These are phyloP conservation scores for Russula vinacea DNA, from an alignment of 768 basidiomycete species.

Conservation along the genomic window DNA sequence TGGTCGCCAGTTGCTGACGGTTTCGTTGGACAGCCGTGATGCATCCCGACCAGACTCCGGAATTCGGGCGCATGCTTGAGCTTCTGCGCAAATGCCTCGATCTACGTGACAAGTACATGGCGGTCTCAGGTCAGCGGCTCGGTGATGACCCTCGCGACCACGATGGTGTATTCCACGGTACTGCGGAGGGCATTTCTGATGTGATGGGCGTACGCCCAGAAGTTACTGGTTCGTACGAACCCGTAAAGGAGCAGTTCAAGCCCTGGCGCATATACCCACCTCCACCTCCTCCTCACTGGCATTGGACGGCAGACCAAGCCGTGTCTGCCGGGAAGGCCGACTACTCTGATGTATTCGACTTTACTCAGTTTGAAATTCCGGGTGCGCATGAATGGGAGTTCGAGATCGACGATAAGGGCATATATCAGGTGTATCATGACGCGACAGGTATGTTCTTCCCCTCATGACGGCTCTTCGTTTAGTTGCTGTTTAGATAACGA, in stretches of 20 bases:
- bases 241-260: slow-evolving; percentile 39
- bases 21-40: slow-evolving; percentile 6
- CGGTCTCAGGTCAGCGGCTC: slow-evolving; percentile 79
- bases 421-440: slow-evolving; percentile 77
- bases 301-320: slow-evolving; percentile 60
- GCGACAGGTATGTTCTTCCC: slow-evolving; percentile 35
- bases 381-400: slow-evolving; percentile 55
- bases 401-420: slow-evolving; percentile 80
- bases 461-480: background rate
- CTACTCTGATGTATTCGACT: slow-evolving; percentile 55
- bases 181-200: slow-evolving; percentile 59
- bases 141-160: slow-evolving; percentile 94
- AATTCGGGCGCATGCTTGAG: slow-evolving; percentile 49
- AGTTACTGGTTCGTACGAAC: slow-evolving; percentile 38
- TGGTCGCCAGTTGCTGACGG: slow-evolving; percentile 27
- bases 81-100: slow-evolving; percentile 82
- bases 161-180: slow-evolving; percentile 71
- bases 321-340: slow-evolving; percentile 41
- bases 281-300: slow-evolving; percentile 96
- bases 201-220: slow-evolving; percentile 69
- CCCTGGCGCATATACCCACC: slow-evolving; percentile 89
- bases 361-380: slow-evolving; percentile 74
- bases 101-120: slow-evolving; percentile 94
- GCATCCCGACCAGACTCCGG: slow-evolving; percentile 29
- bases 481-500: slow-evolving; percentile 32